Evolutionary conservation across 768 basidiomycete species (phyloP), one percentile per base, ranked within the genome.

Genomic region (Leucocoprinus sp.): DNA sequence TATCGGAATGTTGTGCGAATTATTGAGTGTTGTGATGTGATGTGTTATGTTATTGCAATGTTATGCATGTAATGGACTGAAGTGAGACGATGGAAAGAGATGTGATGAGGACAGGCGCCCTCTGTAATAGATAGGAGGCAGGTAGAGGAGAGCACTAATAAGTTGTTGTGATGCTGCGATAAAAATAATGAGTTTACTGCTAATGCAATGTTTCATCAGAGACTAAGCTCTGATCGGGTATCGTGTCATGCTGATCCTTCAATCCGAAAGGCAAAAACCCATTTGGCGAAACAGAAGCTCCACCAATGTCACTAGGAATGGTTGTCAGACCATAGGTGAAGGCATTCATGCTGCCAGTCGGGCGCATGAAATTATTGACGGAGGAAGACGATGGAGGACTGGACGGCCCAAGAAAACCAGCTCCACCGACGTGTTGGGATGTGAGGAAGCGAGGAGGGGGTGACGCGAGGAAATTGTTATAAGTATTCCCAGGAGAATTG

Each of bases 361-460:
- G 65, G 18, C 67, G 66, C 43, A 66, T 58, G 55, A 67, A 68
- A 12, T 66, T 53, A 47, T 53, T 64, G 26, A 63, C 58, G 18
- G 57, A 51, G 35, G 59, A 56, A 29, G 59, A 56, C 19, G 29
- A 21, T 8, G 45, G 37, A 40, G 45, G 45, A 15, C 45, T 47
- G 37, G 45, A 47, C 12, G 45, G 43, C 33, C 58, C 56, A 35
- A 65, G 65, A 26, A 47, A 47, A 24, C 45, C 45, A 33, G 45
- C 33, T 24, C 22, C 22, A 14, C 45, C 18, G n/a, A n/a, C n/a
- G 8, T 22, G 42, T 37, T 28, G 50, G 36, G 33, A 67, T 62
- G 31, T 69, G 66, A 26, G 66, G 52, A 72, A 71, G 42, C 71
- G 64, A 15, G 72, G 71, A 36, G 72, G 70, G 12, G 70, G 67